A percentile compares a stretch with the other conserved stretches of the same genome.
Conservation (phyloP, 2,329 filamentous ascomycete genomes). For the Aspergillus sp. region DNA sequence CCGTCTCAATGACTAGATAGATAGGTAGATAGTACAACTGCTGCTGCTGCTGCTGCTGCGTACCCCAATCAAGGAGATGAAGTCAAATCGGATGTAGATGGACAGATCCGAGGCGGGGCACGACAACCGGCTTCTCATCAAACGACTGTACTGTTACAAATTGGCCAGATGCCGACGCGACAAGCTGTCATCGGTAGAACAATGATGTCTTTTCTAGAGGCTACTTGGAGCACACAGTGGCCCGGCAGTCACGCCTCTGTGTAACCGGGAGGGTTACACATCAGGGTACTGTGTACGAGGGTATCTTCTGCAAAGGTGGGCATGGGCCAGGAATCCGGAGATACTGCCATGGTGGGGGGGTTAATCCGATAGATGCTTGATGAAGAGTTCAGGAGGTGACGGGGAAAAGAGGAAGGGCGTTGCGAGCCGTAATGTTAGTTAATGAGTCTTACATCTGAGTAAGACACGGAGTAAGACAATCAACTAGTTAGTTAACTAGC, state of each 20-base stretch:
- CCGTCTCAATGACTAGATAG: background rate
- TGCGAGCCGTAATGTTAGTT: no score
- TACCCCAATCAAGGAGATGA: background rate
- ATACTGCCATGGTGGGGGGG: background rate
- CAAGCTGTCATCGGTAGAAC: background rate
- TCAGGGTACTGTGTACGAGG: conserved; percentile 4
- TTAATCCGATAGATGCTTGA: background rate
- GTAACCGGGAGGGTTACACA: background rate
- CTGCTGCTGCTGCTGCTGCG: background rate
- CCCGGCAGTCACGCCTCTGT: background rate
- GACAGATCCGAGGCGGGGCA: background rate
- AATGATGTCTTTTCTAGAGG: background rate
- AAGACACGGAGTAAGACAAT: background rate
- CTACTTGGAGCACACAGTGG: background rate
- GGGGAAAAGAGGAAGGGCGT: background rate
- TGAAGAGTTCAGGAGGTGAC: background rate
- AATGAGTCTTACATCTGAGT: background rate
- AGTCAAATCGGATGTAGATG: background rate
- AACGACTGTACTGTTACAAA: background rate
- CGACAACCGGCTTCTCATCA: background rate
- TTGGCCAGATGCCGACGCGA: background rate
- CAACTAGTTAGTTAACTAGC: no score
- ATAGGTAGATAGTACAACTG: background rate
- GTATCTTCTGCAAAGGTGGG: background rate
- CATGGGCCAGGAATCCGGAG: background rate